Evolutionary conservation across 2,329 filamentous ascomycete genomes (phyloP), one percentile per base, ranked within the genome.

Genomic region (Penicillium sp.): DNA sequence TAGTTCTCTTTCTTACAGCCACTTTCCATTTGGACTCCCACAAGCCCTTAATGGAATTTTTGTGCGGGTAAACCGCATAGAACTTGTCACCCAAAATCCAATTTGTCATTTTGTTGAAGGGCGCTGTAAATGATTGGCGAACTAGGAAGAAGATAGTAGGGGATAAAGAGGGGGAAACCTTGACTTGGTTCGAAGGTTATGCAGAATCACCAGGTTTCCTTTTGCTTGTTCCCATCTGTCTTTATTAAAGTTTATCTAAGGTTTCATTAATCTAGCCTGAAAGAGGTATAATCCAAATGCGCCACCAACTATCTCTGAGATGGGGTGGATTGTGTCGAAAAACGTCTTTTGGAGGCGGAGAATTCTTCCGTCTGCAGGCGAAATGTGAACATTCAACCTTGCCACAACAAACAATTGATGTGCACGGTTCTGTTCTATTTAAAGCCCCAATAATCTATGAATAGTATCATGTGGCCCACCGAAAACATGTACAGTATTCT

Each of bases 11-110:
- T 65, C 80, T 56, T 73, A 86, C 84, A 5, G 85, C 85, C 62
- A 81, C 76, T 71, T 85, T 85, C 88, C 88, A 91, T 71, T 89
- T 90, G 6, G 84, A 88, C 73, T 89, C 85, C 88, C 89, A 91
- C 26, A 89, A 73, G 9, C 80, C 79, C 65, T 81, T 76, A 62
- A 87, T 84, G 23, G 81, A 81, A 33, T 78, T 75, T 62, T 86
- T 82, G 65, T 87, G 84, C 20, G 83, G 78, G 47, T 78, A 77
- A 47, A 74, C 67, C 30, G 75, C 72, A 56, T 78, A 67, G 62
- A 80, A 78, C 52, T 74, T 76, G 54, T 79, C 74, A 59, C 77
- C 78, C 38, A 80, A 60, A 26, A 71, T 70, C 69, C 69, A 71
- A 60, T 59, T 56, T 12, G 40, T 52, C 52, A 56, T 59, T 23